phyloP scores from a whole-genome alignment of 2,329 filamentous ascomycete species.

The Diaporthe amygdali region DNA sequence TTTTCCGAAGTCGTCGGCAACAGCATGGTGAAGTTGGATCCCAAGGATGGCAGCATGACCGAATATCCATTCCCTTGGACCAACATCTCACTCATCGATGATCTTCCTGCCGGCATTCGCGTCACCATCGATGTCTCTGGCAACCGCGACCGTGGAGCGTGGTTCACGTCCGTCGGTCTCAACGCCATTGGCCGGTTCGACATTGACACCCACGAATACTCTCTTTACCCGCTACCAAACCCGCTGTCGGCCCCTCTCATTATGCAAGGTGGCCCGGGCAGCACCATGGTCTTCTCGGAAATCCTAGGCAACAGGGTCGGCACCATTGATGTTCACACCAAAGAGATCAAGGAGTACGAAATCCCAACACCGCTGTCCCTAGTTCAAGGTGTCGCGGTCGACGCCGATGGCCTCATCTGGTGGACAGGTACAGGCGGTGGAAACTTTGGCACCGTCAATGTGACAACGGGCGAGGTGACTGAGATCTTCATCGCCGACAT shows the following conservation, averaged over 20 bases:
- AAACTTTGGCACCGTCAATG: constrained; percentile 3
- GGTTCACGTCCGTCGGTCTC: constrained; percentile 5
- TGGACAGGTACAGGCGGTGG: neutral
- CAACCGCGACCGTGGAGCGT: neutral
- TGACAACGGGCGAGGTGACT: constrained; percentile 2
- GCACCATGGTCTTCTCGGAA: constrained; percentile 10
- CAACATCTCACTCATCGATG: neutral
- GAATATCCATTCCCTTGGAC: constrained; percentile 8
- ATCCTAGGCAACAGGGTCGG: constrained; percentile 5
- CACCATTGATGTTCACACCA: neutral
- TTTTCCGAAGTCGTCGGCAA: constrained; percentile 5
- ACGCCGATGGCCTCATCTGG: neutral
- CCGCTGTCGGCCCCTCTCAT: neutral
- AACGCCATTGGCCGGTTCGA: neutral
- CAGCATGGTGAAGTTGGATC: constrained; percentile 4
- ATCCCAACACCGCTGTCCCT: constrained; percentile 8
- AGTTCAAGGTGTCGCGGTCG: neutral
- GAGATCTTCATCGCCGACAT: constrained; percentile 11
- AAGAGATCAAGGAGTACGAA: constrained; percentile 5
- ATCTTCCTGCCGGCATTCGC: neutral
- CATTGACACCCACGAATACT: neutral
- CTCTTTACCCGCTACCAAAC: neutral
- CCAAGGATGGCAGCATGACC: constrained; percentile 10
- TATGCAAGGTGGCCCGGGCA: neutral
- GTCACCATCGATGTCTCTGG: neutral